Percentiles rank a stretch among this genome's conserved stretches.
Evolutionary conservation across 352 stramenopile genomes (phyloP).

Genomic region (Elongisporangium prolatum): DNA sequence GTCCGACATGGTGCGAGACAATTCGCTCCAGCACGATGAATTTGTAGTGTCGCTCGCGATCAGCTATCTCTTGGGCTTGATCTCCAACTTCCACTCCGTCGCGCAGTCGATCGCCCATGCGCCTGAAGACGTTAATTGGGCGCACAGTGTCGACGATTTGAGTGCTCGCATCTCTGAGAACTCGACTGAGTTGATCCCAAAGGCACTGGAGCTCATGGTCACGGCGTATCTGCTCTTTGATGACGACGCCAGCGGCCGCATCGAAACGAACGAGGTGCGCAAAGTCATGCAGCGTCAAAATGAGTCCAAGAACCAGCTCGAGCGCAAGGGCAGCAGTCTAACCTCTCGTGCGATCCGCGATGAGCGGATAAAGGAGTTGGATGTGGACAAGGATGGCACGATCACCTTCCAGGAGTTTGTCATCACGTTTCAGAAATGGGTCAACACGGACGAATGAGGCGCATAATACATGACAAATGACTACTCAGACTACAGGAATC

Average conservation of each 20-base stretch:
- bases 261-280: slow-evolving; percentile 70
- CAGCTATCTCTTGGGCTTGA: slow-evolving; percentile 74
- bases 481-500: background rate
- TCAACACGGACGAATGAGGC: slow-evolving; percentile 57
- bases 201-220: slow-evolving; percentile 79
- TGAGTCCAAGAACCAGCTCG: slow-evolving; percentile 30
- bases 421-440: slow-evolving; percentile 85
- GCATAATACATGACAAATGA: too few species aligned
- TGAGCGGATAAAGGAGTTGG: slow-evolving; percentile 85
- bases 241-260: slow-evolving; percentile 74
- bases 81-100: slow-evolving; percentile 66
- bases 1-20: slow-evolving; percentile 87
- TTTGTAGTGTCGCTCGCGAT: slow-evolving; percentile 85
- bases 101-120: slow-evolving; percentile 18
- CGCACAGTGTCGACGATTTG: slow-evolving; percentile 12
- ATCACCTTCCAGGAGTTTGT: slow-evolving; percentile 91
- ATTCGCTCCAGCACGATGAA: slow-evolving; percentile 80
- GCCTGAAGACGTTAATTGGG: slow-evolving; percentile 31
- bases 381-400: slow-evolving; percentile 81
- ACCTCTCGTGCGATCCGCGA: slow-evolving; percentile 55
- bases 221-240: slow-evolving; percentile 86
- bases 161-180: slow-evolving; percentile 16
- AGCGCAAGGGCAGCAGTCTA: slow-evolving; percentile 48
- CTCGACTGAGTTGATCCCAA: slow-evolving; percentile 47
- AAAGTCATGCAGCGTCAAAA: slow-evolving; percentile 58